Base-by-base conservation (phyloP, 73 alveolate genomes). In the Uronychia binucleata region DNA sequence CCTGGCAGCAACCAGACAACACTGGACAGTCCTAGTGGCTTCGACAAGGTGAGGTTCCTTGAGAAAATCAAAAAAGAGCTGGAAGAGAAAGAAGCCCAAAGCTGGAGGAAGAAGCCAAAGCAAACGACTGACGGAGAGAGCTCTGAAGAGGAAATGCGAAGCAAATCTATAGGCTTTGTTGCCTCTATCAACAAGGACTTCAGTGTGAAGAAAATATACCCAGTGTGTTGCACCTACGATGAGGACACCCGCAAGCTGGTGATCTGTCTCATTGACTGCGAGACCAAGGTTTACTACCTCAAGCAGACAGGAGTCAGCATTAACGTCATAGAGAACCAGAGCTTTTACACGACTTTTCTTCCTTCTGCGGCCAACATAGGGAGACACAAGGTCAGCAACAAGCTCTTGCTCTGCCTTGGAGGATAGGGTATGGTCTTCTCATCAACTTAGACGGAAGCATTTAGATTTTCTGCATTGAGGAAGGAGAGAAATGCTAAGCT, bases 181-280 rank as follows among this genome's bases (percentile, higher is more conserved):
- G 81, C 81, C 5, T 26, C 81, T 5, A 75, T 26, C 28, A 25
- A 32, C 46, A 26, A 30, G n/a, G 81, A 75, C 81, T 75, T 28
- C 58, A 26, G 57, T 28, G 30, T 75, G 1, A 87, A 81, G 81
- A 87, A 87, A 59, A 80, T 79, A 58, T 87, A 80, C 77, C 93
- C 93, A 1, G 88, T 87, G 0, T 78, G 86, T 58, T 35, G 74
- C 31, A 67, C 78, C 80, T 87, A 34, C 59, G 86, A 87, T 59
- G 74, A 57, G 1, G 77, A 80, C 59, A 87, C 83, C 28, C 58
- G 35, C 26, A 80, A 58, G 26, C 76, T 87, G 33, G 86, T 86
- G 29, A 74, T 87, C 1, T 80, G 89, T 35, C 58, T 87, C 59
- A 87, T 87, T 1, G 93, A 87, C 81, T 58, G 83, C 33, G 93